These are phyloP conservation scores for Lithocarpus polystachyus DNA, from an alignment of 306 rosid genomes.

Conservation along the genomic window DNA sequence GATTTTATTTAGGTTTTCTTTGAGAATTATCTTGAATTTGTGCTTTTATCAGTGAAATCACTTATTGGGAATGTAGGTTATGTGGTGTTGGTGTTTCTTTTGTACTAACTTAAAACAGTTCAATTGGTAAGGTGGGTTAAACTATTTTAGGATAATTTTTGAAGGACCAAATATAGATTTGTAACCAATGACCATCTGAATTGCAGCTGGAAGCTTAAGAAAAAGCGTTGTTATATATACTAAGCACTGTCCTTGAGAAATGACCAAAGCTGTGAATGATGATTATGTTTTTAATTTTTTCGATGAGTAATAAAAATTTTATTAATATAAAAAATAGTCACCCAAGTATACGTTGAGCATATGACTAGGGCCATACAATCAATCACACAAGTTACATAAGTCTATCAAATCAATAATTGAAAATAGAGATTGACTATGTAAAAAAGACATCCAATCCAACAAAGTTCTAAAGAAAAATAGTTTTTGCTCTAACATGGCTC, in stretches of 20 bases:
- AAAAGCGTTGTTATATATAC: neutral
- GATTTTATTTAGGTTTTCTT: neutral
- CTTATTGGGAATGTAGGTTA: neutral
- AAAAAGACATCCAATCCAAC: too few relatives aligned
- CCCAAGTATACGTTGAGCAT: too few relatives aligned
- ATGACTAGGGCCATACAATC: too few relatives aligned
- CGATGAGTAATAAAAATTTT: too few relatives aligned
- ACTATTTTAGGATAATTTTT: neutral
- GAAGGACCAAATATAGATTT: neutral
- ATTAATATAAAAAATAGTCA: too few relatives aligned
- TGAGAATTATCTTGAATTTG: neutral
- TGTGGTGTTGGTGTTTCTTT: neutral
- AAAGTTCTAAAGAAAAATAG: too few relatives aligned
- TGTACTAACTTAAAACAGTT: neutral
- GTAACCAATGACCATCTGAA: neutral
- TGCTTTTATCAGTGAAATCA: neutral
- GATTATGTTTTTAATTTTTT: neutral
- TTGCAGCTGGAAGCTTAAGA: neutral
- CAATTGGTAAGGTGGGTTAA: neutral
- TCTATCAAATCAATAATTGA: too few relatives aligned
- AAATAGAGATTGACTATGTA: too few relatives aligned
- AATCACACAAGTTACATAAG: too few relatives aligned
- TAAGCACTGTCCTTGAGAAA: neutral
- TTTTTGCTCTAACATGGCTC: too few relatives aligned
- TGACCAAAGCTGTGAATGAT: neutral